phyloP scores from a whole-genome alignment of 2,329 filamentous ascomycete genomes.

The Drechslerella coelobrocha region DNA sequence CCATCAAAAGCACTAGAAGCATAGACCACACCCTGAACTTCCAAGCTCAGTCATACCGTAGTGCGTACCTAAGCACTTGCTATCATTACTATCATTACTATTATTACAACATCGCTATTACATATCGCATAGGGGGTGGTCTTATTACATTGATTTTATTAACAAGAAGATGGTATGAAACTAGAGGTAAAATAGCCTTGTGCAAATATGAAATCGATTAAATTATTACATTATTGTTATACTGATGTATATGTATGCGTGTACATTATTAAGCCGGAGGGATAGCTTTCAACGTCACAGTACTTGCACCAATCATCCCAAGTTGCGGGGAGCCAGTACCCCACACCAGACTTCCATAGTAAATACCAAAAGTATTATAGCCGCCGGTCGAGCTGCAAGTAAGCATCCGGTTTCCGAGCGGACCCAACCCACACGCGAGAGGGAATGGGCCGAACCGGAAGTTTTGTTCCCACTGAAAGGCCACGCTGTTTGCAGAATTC shows the following conservation, averaged over 20 bases:
- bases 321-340: not conserved
- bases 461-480: constrained; percentile 10
- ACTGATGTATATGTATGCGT: not conserved
- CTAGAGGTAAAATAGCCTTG: no score
- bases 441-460: not conserved
- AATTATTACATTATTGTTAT: no score
- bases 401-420: not conserved
- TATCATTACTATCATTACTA: not conserved
- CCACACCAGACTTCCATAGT: constrained; percentile 4
- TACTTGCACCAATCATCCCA: not conserved
- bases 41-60: not conserved
- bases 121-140: not conserved
- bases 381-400: constrained; percentile 1
- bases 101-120: no score
- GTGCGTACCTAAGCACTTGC: not conserved
- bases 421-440: constrained; percentile 3
- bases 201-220: no score
- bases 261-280: not conserved
- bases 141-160: not conserved
- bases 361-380: constrained; percentile 21
- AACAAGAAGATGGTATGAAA: not conserved
- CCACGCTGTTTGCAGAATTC: constrained; percentile 1
- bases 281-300: constrained; percentile 12
- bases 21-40: not conserved
- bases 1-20: not conserved